Evolutionary conservation across 257 asterid genomes (phyloP).

Genomic region (Fraxinus cuspidata): DNA sequence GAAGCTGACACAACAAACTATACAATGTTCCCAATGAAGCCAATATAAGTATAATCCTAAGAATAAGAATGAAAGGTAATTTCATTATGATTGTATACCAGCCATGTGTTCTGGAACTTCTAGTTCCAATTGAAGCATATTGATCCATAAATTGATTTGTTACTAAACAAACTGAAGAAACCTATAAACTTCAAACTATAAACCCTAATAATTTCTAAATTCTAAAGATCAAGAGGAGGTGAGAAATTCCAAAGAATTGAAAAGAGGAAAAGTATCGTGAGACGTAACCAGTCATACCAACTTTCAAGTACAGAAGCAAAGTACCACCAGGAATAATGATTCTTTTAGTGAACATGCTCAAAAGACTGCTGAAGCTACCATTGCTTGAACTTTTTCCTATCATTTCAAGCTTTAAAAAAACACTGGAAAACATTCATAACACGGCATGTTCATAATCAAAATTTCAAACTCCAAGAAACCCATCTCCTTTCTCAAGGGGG

Average conservation of each 20-base stretch:
- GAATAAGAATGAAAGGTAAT: background rate
- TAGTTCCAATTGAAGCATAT: slow-evolving; percentile 6
- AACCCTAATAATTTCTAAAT: background rate
- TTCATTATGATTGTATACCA: background rate
- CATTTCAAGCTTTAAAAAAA: background rate
- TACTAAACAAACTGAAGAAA: background rate
- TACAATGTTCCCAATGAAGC: background rate
- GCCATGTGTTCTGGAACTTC: slow-evolving; percentile 14
- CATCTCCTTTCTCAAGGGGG: background rate
- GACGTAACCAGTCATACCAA: background rate
- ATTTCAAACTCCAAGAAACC: background rate
- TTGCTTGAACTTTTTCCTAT: background rate
- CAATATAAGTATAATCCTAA: background rate
- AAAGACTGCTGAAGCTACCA: background rate
- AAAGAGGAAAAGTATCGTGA: background rate
- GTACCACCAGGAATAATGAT: background rate
- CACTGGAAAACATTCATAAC: background rate
- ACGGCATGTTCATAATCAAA: background rate
- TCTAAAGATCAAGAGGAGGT: background rate
- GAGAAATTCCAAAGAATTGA: background rate
- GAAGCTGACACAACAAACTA: no score
- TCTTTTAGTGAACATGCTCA: background rate
- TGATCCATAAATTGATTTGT: slow-evolving; percentile 19
- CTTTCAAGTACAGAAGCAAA: background rate
- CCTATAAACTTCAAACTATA: background rate